Percentiles rank a stretch among this genome's conserved stretches.
phyloP scores from a whole-genome alignment of 495 filamentous ascomycete species.

The Tuber calosporum region DNA sequence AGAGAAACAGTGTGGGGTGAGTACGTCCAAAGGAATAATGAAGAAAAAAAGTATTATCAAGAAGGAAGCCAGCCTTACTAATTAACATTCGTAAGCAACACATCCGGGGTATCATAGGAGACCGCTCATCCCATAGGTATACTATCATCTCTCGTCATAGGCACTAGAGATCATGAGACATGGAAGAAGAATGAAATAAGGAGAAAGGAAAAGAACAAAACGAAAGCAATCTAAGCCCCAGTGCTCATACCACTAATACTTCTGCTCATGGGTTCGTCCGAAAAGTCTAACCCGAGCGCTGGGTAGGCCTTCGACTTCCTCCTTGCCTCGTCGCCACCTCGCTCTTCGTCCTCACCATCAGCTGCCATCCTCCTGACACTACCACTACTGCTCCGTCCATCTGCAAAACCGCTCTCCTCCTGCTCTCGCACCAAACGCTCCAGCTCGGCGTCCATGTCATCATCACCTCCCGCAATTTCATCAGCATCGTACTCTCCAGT shows the following conservation, averaged over 20 bases:
- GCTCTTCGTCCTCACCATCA: constrained; percentile 14
- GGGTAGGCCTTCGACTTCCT: constrained; percentile 33
- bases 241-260: constrained; percentile 30
- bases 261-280: constrained; percentile 26
- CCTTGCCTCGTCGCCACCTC: constrained; percentile 19
- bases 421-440: constrained; percentile 34
- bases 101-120: background rate
- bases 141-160: background rate
- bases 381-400: constrained; percentile 28
- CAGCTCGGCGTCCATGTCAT: constrained; percentile 26
- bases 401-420: constrained; percentile 25
- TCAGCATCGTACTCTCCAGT: constrained; percentile 35
- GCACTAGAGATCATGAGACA: background rate
- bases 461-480: constrained; percentile 22
- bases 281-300: constrained; percentile 36
- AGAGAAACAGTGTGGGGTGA: background rate
- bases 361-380: constrained; percentile 30
- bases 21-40: background rate
- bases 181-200: constrained; percentile 2
- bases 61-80: background rate
- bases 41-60: background rate
- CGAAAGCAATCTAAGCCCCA: constrained; percentile 22
- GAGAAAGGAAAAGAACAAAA: constrained; percentile 9
- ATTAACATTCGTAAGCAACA: background rate
- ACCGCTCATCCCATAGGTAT: background rate